Conservation (phyloP, 768 basidiomycete genomes). For the Lyophyllum semitale region DNA sequence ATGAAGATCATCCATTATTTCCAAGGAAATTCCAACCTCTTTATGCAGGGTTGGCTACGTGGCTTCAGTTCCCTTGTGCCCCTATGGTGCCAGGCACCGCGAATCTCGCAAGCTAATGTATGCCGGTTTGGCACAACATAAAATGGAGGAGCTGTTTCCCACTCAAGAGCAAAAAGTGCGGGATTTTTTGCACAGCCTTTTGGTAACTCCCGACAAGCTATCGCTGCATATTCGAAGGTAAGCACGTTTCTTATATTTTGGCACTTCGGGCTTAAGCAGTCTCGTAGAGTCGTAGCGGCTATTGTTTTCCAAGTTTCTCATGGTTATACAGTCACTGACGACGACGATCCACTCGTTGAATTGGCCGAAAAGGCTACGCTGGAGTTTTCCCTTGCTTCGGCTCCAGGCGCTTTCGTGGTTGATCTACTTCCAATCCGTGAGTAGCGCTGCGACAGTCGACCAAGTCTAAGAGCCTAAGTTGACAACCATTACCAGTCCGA, state of each 20-base stretch:
- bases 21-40: background rate
- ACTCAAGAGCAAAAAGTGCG: conserved; percentile 8
- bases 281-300: conserved; percentile 15
- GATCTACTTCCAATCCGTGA: conserved; percentile 49
- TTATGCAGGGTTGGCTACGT: conserved; percentile 3
- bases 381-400: conserved; percentile 39
- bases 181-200: conserved; percentile 7
- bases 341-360: conserved; percentile 39
- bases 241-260: background rate
- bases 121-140: background rate
- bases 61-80: conserved; percentile 3
- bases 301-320: conserved; percentile 47
- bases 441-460: conserved; percentile 9
- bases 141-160: conserved; percentile 3
- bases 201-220: background rate
- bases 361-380: conserved; percentile 39
- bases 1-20: background rate
- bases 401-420: conserved; percentile 48
- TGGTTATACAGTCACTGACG: conserved; percentile 41
- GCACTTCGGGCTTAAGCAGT: background rate
- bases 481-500: conserved; percentile 34
- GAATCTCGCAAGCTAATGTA: conserved; percentile 9
- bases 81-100: conserved; percentile 5
- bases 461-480: background rate
- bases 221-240: conserved; percentile 17